A percentile compares a stretch with the other conserved stretches of the same genome.
These are phyloP conservation scores for Alternaria arbusti DNA, from an alignment of 2,329 filamentous ascomycete genomes.

Conservation along the genomic window DNA sequence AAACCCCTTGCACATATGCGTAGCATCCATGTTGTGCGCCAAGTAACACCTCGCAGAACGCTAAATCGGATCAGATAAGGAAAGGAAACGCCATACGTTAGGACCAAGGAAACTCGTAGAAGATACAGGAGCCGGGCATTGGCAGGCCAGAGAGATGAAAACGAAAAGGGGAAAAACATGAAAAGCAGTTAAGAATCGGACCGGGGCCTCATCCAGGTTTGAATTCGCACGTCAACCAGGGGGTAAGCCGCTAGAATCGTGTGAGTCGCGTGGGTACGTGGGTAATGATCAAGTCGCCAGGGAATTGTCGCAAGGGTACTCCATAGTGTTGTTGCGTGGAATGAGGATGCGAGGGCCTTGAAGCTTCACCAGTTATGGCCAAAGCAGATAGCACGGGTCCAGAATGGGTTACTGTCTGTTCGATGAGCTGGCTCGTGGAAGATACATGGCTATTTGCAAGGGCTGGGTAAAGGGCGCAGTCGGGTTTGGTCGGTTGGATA, in stretches of 20 bases:
- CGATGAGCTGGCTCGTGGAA: slow-evolving; percentile 4
- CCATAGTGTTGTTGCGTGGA: not conserved
- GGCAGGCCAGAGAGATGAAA: not conserved
- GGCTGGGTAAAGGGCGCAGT: slow-evolving; percentile 6
- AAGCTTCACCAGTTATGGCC: not conserved
- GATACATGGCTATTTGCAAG: not conserved
- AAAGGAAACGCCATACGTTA: not conserved
- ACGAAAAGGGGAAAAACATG: not conserved
- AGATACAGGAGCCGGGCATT: not conserved
- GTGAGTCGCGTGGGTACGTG: not conserved
- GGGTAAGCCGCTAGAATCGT: not conserved
- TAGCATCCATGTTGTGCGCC: slow-evolving; percentile 1
- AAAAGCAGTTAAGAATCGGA: not conserved
- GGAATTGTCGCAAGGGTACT: slow-evolving; percentile 1
- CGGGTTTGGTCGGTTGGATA: slow-evolving; percentile 1
- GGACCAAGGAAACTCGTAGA: not conserved
- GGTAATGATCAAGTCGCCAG: slow-evolving; percentile 1
- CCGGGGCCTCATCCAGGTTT: not conserved
- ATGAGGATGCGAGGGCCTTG: not conserved
- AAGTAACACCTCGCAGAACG: slow-evolving; percentile 13
- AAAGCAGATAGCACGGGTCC: not conserved
- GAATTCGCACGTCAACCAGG: not conserved
- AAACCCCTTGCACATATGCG: slow-evolving; percentile 7
- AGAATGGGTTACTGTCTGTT: not conserved
- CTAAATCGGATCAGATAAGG: not conserved